Base-by-base conservation (phyloP, 179 eudicot species). In the Spergularia azorica region DNA sequence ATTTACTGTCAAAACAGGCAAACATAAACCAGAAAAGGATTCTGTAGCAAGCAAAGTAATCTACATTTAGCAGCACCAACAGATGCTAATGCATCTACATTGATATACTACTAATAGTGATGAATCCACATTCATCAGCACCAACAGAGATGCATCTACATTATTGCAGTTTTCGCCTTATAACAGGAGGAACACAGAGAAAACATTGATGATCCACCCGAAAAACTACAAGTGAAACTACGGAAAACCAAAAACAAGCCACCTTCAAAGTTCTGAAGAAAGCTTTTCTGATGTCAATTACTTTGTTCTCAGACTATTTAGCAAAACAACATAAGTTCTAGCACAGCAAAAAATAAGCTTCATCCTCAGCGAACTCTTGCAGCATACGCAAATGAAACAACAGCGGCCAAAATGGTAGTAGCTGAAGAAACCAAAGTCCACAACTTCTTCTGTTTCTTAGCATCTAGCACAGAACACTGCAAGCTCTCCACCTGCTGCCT, bases 371-470 rank as follows among this genome's bases (percentile, higher is more conserved):
- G 92, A 60, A 79, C 85, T 10, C 83, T 88, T 41, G 86, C 80
- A 69, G 85, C 88, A 79, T 88, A 93, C 54, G 93, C 97, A 76
- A 84, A 81, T 15, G 92, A 89, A 76, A 85, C 76, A 79, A 85
- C 86, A 51, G 91, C 94, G 68, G 95, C 96, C 16, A 90, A 62
- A 73, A 91, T 50, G 8, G 97, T 88, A 21, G 97, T 86, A 1
- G 89, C 97, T 5, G 97, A 95, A 0, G 95, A 89, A 56, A 93
- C 84, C 74, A 84, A 2, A 5, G 93, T 80, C 97, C 95, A 93
- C 26, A 95, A 85, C 80, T 78, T 86, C 85, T 90, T 91, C 84
- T 84, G 87, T 83, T 91, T 91, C 39, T 63, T 76, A n/a, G 86
- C 95, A 43, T 88, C 93, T 5, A 71, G 51, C 3, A 90, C 88